phyloP scores from a whole-genome alignment of 352 stramenopile genomes.

The Globisporangium nagaii region DNA sequence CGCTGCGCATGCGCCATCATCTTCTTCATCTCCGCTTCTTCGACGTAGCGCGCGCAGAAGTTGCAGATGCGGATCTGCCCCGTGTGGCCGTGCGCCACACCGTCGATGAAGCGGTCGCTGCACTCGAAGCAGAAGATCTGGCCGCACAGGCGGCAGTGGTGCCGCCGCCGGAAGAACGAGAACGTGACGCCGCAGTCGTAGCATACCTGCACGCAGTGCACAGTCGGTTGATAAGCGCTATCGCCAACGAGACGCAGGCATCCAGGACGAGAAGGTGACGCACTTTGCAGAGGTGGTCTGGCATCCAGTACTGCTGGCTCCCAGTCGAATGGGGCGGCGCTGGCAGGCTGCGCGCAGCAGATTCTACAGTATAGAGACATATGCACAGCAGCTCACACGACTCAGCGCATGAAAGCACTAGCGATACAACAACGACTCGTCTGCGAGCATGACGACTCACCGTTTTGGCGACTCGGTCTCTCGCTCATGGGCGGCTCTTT shows the following conservation, averaged over 20 bases:
- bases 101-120: conserved; percentile 75
- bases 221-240: background rate
- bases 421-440: background rate
- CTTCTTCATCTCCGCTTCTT: conserved; percentile 32
- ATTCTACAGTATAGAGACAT: background rate
- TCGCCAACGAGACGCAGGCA: background rate
- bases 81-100: conserved; percentile 41
- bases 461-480: conserved; percentile 6
- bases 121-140: conserved; percentile 86
- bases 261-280: background rate
- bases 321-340: conserved; percentile 30
- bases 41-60: conserved; percentile 56
- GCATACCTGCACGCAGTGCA: conserved; percentile 43
- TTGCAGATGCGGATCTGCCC: conserved; percentile 70
- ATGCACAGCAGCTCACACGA: background rate
- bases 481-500: conserved; percentile 16
- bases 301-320: conserved; percentile 83
- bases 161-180: conserved; percentile 76
- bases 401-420: background rate
- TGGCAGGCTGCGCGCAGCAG: conserved; percentile 20
- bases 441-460: background rate
- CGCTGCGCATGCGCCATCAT: conserved; percentile 6
- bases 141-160: conserved; percentile 83
- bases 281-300: conserved; percentile 80
- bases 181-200: conserved; percentile 77